Base-by-base conservation (phyloP, 1,284 basidiomycete species). In the Rhodotorula sp. region DNA sequence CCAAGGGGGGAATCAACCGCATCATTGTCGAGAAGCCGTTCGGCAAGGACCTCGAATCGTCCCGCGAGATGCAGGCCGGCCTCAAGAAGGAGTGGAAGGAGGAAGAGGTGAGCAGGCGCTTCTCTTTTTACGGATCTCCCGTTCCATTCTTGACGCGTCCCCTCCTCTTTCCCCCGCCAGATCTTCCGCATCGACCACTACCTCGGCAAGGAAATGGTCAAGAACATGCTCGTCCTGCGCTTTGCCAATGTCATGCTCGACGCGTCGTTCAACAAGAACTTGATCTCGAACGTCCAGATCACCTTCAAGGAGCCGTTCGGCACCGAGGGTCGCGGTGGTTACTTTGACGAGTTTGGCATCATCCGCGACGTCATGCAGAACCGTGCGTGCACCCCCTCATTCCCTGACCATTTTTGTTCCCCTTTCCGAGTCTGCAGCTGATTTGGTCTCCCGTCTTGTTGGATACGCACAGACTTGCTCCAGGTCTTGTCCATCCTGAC, bases 291-390 rank as follows among this genome's bases (percentile, higher is more conserved):
- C 80, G 91, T 97, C 53, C 95, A 97, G 82, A 95, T 97, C 83
- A 95, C 93, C 15, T 96, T 97, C 87, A 97, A 97, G 84, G 95
- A 97, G 83, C 91, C 93, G 17, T 95, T 97, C 80, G 94, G 94
- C 53, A 97, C 94, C 61, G 94, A 97, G 81, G 94, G 94, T 53
- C 91, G 94, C 77, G 94, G 94, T 51, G 94, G 95, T 37, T 97
- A 97, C 86, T 97, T 97, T 84, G 94, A 97, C 82, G 94, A 96
- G 82, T 97, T 96, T 82, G 94, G 94, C 72, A 95, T 97, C 81
- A 95, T 97, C 81, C 89, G 94, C 80, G 94, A 97, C 82, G 86
- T 97, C 72, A 85, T 94, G 79, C 94, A 97, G 84, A 97, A 97
- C 84, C 94, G 93, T 95, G 81, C 83, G 92, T 86, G 20, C 18